phyloP scores from a whole-genome alignment of 352 stramenopile genomes.

The Globisporangium uncinulatum region DNA sequence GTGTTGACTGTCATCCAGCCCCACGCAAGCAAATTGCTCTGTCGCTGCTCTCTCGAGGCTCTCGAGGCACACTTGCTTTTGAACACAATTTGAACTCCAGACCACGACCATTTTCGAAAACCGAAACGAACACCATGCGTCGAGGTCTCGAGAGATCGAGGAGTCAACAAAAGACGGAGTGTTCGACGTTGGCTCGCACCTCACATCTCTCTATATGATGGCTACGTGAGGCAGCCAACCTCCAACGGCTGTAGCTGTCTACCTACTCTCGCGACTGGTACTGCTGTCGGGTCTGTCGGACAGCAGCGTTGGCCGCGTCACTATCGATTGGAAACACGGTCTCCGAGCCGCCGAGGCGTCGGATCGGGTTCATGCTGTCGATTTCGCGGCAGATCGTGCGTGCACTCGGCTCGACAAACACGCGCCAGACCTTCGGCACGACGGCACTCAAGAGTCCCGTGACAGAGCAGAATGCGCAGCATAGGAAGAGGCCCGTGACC shows the following conservation, averaged over 20 bases:
- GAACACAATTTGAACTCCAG: no score
- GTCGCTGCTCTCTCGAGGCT: no score
- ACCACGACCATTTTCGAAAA: no score
- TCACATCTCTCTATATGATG: neutral
- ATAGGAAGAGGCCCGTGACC: conserved; percentile 32
- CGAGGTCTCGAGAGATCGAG: no score
- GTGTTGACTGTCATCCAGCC: no score
- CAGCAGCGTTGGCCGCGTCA: conserved; percentile 6
- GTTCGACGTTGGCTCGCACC: no score
- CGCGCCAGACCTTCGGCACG: conserved; percentile 21
- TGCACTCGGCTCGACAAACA: conserved; percentile 32
- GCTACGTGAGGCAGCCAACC: neutral
- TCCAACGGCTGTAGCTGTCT: neutral
- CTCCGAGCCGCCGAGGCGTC: conserved; percentile 21
- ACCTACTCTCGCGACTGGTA: neutral
- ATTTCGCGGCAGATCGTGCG: conserved; percentile 47
- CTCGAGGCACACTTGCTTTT: no score
- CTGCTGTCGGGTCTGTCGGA: neutral
- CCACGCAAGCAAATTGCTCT: no score
- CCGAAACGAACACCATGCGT: no score
- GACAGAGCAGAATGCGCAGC: conserved; percentile 27
- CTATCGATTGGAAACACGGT: conserved; percentile 37
- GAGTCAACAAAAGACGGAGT: no score
- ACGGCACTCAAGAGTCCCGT: conserved; percentile 27
- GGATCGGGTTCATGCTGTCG: conserved; percentile 23